phyloP scores from a whole-genome alignment of 805 yeast species.

The Yamadazyma paraphyllophila region DNA sequence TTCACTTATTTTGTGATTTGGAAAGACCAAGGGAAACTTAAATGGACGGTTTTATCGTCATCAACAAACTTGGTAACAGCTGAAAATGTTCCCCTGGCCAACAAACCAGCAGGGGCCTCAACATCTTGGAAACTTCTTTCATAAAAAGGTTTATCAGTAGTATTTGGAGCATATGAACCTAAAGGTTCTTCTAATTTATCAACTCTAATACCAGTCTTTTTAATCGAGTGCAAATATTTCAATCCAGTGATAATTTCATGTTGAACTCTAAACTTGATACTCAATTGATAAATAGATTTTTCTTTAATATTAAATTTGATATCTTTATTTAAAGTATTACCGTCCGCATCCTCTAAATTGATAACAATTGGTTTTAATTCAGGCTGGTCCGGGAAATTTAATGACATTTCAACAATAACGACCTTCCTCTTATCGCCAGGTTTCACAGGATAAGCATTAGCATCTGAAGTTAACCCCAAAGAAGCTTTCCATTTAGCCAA shows the following conservation, averaged over 20 bases:
- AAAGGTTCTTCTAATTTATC: slow-evolving; percentile 84
- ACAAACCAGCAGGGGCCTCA: slow-evolving; percentile 87
- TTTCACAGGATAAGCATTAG: slow-evolving; percentile 55
- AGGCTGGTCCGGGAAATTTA: slow-evolving; percentile 64
- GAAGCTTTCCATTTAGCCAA: slow-evolving; percentile 90
- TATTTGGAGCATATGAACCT: slow-evolving; percentile 90
- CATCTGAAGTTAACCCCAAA: slow-evolving; percentile 65
- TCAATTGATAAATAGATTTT: slow-evolving; percentile 67
- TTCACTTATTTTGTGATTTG: slow-evolving; percentile 61
- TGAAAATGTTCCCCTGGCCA: slow-evolving; percentile 83
- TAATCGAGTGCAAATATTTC: slow-evolving; percentile 78
- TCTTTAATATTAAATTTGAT: slow-evolving; percentile 77
- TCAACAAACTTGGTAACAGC: slow-evolving; percentile 82
- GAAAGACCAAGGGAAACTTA: slow-evolving; percentile 81
- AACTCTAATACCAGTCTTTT: slow-evolving; percentile 83
- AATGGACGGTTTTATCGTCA: slow-evolving; percentile 75
- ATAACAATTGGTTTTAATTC: slow-evolving; percentile 58
- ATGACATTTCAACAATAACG: slow-evolving; percentile 73
- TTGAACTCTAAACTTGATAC: slow-evolving; percentile 78
- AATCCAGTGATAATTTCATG: slow-evolving; percentile 90
- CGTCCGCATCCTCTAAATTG: slow-evolving; percentile 58
- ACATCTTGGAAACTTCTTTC: slow-evolving; percentile 55
- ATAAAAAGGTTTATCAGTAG: slow-evolving; percentile 74
- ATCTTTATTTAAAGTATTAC: slow-evolving; percentile 55
- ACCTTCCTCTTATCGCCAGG: slow-evolving; percentile 75